Evolutionary conservation across 805 yeast genomes (phyloP), one percentile per base, ranked within the genome.

Genomic region (Zygoascus bituminiphila): DNA sequence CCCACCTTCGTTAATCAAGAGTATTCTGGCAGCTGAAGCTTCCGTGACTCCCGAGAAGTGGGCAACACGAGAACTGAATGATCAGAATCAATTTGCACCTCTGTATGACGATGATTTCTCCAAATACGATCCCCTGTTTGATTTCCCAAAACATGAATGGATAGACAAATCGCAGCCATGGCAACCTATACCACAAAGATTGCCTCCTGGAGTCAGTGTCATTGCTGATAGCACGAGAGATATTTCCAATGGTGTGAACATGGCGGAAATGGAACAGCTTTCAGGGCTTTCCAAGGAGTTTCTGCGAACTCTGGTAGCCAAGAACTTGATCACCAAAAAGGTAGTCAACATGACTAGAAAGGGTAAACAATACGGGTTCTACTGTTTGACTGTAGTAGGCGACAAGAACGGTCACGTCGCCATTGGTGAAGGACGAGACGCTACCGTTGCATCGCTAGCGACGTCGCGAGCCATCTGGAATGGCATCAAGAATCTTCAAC

Each of bases 331-430:
- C 35, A 51, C 55, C 33, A 88, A 87, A 68, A 73, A 85, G 45
- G 98, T 91, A 22, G 81, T 88, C 48, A 87, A 88, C 63, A 95
- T 88, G 74, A 91, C 97, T 1, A 81, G 88, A 36, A 86, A 87
- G 72, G 97, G 97, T 64, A 88, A 88, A 64, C 86, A 86, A 55
- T 79, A 83, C 45, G 78, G 87, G 36, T 82, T 79, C 64, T 91
- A 85, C 66, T 84, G 88, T 0, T 66, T 93, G 54, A 91, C 88
- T 12, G 84, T 88, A 33, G 96, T 85, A 14, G 98, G 98, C 43
- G 95, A 93, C 67, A 77, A 81, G 48, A 84, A 86, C 55, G 98
- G 98, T 54, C 84, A 88, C 83, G 74, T 93, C 51, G 98, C 98
- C 33, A 72, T 89, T 44, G 98, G 98, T 44, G 95, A 88, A 66